Evolutionary conservation across 345 rosid genomes (phyloP).

Genomic region (Gossypioides kirkii): DNA sequence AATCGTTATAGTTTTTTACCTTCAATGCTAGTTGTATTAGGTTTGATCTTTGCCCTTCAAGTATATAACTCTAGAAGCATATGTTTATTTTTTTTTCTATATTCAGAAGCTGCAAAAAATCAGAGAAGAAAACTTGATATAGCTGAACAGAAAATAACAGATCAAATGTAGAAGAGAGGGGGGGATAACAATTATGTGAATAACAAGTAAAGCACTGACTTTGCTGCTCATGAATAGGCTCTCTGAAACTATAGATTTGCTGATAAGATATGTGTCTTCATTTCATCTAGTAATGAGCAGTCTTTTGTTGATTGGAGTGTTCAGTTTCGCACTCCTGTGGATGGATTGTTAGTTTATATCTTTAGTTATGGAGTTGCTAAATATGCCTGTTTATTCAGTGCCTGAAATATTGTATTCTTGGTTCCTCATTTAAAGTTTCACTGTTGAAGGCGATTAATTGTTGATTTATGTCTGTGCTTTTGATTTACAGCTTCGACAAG

Average conservation of each 20-base stretch:
- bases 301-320: background rate
- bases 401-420: background rate
- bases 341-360: background rate
- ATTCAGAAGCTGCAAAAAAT: background rate
- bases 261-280: background rate
- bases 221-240: background rate
- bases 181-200: too few relatives aligned
- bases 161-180: background rate
- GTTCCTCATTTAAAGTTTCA: conserved; percentile 1
- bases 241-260: background rate
- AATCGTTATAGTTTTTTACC: background rate
- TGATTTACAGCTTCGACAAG: conserved; percentile 62
- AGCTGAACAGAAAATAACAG: background rate
- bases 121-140: background rate
- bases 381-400: background rate
- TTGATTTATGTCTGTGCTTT: conserved; percentile 8
- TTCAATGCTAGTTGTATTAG: background rate
- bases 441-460: background rate
- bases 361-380: conserved; percentile 3
- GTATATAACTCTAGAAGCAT: background rate
- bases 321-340: background rate
- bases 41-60: background rate
- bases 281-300: background rate
- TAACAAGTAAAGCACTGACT: background rate
- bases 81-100: background rate